Conservation (phyloP, 2,329 filamentous ascomycete species). For the Fusarium sp. region DNA sequence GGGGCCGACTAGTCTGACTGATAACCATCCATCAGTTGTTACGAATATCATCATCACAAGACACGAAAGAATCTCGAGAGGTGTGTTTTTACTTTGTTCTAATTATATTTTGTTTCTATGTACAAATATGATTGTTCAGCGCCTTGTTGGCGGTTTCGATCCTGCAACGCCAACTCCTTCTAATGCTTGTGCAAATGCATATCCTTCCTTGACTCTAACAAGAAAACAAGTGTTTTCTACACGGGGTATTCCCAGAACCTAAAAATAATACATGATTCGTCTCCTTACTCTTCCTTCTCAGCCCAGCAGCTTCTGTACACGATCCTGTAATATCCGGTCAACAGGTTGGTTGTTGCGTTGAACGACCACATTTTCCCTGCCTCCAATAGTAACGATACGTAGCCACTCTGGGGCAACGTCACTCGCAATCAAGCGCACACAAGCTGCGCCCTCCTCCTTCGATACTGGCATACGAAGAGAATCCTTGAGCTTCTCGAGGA, state of each 20-base stretch:
- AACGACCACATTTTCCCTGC: constrained; percentile 68
- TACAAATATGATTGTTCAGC: constrained; percentile 7
- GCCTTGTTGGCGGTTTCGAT: constrained; percentile 11
- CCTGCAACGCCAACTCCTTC: constrained; percentile 34
- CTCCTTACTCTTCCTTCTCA: constrained; percentile 18
- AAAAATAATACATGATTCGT: constrained; percentile 11
- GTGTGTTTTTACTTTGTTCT: not conserved
- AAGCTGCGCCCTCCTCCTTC: constrained; percentile 61
- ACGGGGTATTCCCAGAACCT: constrained; percentile 31
- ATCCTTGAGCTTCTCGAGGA: constrained; percentile 74
- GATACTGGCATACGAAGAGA: constrained; percentile 69
- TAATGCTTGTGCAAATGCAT: constrained; percentile 35
- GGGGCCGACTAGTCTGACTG: not conserved
- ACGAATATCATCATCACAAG: not conserved
- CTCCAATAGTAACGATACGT: constrained; percentile 61
- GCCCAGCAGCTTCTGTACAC: constrained; percentile 50
- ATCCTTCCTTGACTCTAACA: constrained; percentile 9
- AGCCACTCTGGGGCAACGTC: constrained; percentile 70
- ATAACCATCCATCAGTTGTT: not conserved
- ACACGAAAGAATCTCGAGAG: not conserved
- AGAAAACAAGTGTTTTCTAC: constrained; percentile 12
- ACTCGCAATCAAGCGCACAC: constrained; percentile 62
- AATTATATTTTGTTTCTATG: constrained; percentile 13
- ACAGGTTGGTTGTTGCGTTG: constrained; percentile 57
- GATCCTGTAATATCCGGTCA: constrained; percentile 52